Base-by-base conservation (phyloP, 208 protist genomes). In the Trypanosoma grayi region DNA sequence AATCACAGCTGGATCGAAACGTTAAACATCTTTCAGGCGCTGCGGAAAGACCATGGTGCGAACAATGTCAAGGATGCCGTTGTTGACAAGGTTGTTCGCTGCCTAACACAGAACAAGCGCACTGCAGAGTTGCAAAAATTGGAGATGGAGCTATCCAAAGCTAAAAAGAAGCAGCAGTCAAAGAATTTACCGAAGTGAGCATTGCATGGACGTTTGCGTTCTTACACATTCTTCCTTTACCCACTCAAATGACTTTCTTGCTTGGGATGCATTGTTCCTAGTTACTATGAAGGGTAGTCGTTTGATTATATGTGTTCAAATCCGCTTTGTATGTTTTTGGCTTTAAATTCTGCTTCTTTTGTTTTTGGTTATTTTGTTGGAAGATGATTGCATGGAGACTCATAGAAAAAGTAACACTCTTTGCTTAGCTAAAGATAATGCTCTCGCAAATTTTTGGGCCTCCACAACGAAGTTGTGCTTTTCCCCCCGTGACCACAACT, bases 1-100 rank as follows among this genome's bases (percentile, higher is more conserved):
- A 79, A 61, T 30, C 82, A 93, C 53, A 85, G 63, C 41, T 95
- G 90, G 86, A 70, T 66, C 4, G 69, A 55, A 0, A 92, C 86
- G 4, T 67, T 90, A 34, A 54, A 47, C 13, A 64, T 93, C 8
- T 95, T 93, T 54, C 67, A 92, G 45, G 73, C 85, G 9, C 67
- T 93, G 60, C 36, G 87, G 48, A 90, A 85, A 51, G 14, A 79
- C 1, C 82, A 93, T 63, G 85, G 90, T 4, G 46, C 60, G 1
- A 6, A 43, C 9, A 67, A 56, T 20, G 72, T 93, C 18, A 95
- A 92, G 57, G 86, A 95, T 14, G 71, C 55, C 31, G 78, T 95
- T 4, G 62, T 90, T 16, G 79, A 82, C 40, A 87, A 92, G 57
- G 85, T 93, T 1, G 64, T 92, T 48, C 73, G 77, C 14, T 83